phyloP scores from a whole-genome alignment of 2,329 filamentous ascomycete genomes.

The Penicillium digitatum region DNA sequence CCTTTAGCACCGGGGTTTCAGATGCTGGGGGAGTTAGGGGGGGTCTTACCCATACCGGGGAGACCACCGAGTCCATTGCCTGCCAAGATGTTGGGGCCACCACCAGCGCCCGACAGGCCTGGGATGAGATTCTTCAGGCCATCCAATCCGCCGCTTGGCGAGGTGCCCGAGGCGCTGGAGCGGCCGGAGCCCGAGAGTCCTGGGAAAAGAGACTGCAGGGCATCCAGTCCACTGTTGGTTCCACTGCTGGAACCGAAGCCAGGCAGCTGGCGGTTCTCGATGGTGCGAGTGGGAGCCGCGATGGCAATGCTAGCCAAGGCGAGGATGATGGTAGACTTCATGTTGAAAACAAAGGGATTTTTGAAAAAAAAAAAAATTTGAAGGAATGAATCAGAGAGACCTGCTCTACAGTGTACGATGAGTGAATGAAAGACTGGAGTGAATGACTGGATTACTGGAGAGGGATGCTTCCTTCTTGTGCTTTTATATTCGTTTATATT shows the following conservation, averaged over 20 bases:
- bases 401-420: conserved; percentile 12
- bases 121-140: too few relatives aligned
- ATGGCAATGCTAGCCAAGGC: conserved; percentile 22
- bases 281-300: conserved; percentile 24
- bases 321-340: conserved; percentile 26
- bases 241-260: conserved; percentile 9
- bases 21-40: not conserved
- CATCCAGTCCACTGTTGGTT: conserved; percentile 11
- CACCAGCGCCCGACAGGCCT: not conserved
- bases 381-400: conserved; percentile 11
- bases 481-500: not conserved
- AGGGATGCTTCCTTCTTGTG: not conserved
- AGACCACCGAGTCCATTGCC: not conserved
- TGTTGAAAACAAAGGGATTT: conserved; percentile 3
- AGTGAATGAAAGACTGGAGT: not conserved
- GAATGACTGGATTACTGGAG: not conserved
- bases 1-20: conserved; percentile 11
- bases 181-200: not conserved
- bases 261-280: conserved; percentile 22
- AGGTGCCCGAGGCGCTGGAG: not conserved
- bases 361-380: too few relatives aligned
- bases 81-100: not conserved
- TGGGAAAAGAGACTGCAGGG: not conserved
- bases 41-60: conserved; percentile 1
- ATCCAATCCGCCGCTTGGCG: not conserved